Base-by-base conservation (phyloP, 768 basidiomycete species). In the Strobilomyces confusus region DNA sequence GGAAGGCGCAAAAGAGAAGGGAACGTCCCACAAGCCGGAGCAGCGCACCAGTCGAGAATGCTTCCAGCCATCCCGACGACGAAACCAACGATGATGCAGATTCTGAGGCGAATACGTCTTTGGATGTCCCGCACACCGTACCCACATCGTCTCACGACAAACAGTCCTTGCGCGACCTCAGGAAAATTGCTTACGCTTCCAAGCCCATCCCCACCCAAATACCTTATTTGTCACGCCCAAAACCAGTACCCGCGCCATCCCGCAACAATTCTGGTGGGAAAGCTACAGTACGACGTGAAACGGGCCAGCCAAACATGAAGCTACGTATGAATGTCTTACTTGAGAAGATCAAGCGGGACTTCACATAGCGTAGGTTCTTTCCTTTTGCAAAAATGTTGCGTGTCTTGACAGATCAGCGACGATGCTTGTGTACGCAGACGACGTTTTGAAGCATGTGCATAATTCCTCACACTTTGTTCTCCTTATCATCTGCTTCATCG, bases 281-380 rank as follows among this genome's bases (percentile, higher is more conserved):
- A 61, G 64, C 54, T 58, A 68, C 54, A 22, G 32, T 17, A 20
- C 56, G 62, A n/a, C 58, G 58, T 13, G 68, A 65, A 13, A 59
- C 68, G 26, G 73, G 80, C 5, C 82, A 84, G 61, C 83, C 83
- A n/a, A 76, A 81, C 64, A 94, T 95, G 92, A 88, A 86, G 63
- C 70, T 88, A 45, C 84, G 92, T 46, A 95, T 95, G 91, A 82
- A 83, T 56, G 84, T 81, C 26, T 77, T 95, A 77, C 78, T 95
- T 53, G 89, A 92, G 68, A 86, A 87, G 71, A 93, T 95, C 59
- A 87, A 89, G 68, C 80, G 78, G 44, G 79, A 85, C 61, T 66
- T 71, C 36, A 63, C 71, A 49, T 82, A 66, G 67, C 43, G 32
- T 52, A 25, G 12, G 62, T 51, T 26, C 26, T 38, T 42, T 52